A percentile compares a stretch with the other conserved stretches of the same genome.
These are phyloP conservation scores for Alternaria brassicicola DNA, from an alignment of 2,329 filamentous ascomycete genomes.

Conservation along the genomic window DNA sequence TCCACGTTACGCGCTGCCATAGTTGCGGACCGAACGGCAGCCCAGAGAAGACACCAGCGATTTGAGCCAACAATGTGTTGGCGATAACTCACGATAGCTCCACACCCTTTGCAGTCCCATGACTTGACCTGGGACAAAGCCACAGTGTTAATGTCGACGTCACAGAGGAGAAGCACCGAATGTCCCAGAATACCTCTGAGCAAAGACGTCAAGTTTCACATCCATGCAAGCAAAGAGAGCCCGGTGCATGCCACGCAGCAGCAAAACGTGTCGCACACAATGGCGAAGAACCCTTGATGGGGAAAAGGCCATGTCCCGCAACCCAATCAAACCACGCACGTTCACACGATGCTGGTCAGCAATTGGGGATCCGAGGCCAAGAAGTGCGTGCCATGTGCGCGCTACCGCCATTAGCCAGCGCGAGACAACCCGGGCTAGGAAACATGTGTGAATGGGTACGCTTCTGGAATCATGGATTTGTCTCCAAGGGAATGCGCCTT, in stretches of 20 bases:
- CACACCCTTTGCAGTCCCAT: constrained; percentile 17
- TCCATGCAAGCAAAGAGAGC: constrained; percentile 15
- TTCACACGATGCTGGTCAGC: constrained; percentile 8
- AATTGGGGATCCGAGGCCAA: constrained; percentile 23
- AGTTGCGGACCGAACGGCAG: constrained; percentile 9
- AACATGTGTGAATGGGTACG: constrained; percentile 24
- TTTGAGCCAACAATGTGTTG: constrained; percentile 9
- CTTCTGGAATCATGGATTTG: constrained; percentile 9
- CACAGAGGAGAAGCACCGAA: constrained; percentile 8
- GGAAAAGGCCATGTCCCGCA: constrained; percentile 6
- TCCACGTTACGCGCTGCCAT: constrained; percentile 19
- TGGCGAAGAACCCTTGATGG: not conserved
- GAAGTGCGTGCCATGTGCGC: constrained; percentile 4
- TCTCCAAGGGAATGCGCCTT: constrained; percentile 5
- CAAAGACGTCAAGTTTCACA: constrained; percentile 7
- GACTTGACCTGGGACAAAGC: constrained; percentile 1
- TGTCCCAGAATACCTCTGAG: constrained; percentile 13
- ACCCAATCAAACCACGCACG: constrained; percentile 29
- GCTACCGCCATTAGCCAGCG: constrained; percentile 10
- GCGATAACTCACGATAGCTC: constrained; percentile 21
- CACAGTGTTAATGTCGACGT: constrained; percentile 7
- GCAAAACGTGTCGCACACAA: constrained; percentile 8
- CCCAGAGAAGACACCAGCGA: constrained; percentile 3
- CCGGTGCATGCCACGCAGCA: constrained; percentile 20
- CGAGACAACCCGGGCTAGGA: constrained; percentile 20